Conservation (phyloP, 2,329 filamentous ascomycete genomes). For the Monosporascus sp. region DNA sequence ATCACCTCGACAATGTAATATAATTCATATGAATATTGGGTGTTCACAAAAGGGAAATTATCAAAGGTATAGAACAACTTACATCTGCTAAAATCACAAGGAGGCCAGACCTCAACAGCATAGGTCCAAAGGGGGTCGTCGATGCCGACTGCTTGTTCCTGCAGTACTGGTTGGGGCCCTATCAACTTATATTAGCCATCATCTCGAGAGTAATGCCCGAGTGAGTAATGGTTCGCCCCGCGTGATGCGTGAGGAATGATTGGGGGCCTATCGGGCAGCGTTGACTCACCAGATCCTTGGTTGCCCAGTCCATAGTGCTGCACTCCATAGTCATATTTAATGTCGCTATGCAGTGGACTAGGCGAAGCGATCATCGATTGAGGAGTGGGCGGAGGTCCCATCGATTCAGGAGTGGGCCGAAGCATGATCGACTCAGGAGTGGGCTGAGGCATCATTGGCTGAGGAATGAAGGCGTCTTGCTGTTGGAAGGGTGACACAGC, state of each 20-base stretch:
- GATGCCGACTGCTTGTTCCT: not conserved
- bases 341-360: too few species aligned
- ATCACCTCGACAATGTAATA: not conserved
- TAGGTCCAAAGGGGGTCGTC: constrained; percentile 17
- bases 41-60: not conserved
- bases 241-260: not conserved
- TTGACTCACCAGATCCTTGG: not conserved
- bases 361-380: too few species aligned
- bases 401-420: too few species aligned
- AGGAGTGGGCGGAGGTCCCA: too few species aligned
- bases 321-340: not conserved
- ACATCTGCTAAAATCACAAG: constrained; percentile 10
- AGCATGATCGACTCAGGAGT: too few species aligned
- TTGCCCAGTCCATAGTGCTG: not conserved
- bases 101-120: constrained; percentile 22
- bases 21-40: not conserved
- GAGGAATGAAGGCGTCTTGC: too few species aligned
- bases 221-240: not conserved
- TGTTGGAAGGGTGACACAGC: too few species aligned
- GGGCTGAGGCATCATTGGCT: too few species aligned
- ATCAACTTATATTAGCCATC: not conserved
- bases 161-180: not conserved
- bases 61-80: constrained; percentile 7
- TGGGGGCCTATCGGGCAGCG: not conserved
- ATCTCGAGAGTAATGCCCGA: not conserved